Evolutionary conservation across 176 grass and related monocot species (phyloP), one percentile per base, ranked within the genome.

Genomic region (Triticum timopheevii): DNA sequence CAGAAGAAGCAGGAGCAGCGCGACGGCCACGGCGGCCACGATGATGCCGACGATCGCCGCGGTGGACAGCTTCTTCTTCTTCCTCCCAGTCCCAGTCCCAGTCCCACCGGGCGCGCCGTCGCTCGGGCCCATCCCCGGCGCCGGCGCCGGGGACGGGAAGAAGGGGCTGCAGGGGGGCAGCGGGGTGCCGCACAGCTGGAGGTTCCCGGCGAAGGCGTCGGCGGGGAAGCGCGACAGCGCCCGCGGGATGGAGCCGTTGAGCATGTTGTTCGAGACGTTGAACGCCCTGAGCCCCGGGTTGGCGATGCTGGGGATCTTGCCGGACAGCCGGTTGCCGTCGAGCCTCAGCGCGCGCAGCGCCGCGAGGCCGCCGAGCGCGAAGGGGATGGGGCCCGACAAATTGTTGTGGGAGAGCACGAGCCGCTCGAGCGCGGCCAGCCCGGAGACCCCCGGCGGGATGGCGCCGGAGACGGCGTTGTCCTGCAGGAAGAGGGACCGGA

Each of bases 171-270:
- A 98, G 1, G 94, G 42, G 13, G 87, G 89, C 16, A 98, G 80
- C 13, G 92, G 97, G 0, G 13, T 24, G 25, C 94, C 97, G 76
- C 94, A 96, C 28, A 96, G 92, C 77, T 81, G 65, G 17, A 85
- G 83, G 74, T 96, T 98, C 0, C 94, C 86, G 6, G 84, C 58
- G 74, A 98, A 98, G 54, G 86, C 64, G 1, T 95, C 91, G 3
- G 6, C 11, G 0, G 92, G 90, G 80, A 98, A 98, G 9, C 4
- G 13, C 15, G 86, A 11, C 52, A 98, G 94, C n/a, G 90, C 7
- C 63, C 47, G 69, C 8, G 97, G 97, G 69, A 98, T 94, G 47
- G 97, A 98, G 7, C 97, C 97, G 7, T 98, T 98, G 61, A 96
- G 90, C 61, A 30, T 61, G 84, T 98, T 98, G 76, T 94, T 3